Evolutionary conservation across 1,284 basidiomycete genomes (phyloP).

Genomic region (Apiotrichum sp.): DNA sequence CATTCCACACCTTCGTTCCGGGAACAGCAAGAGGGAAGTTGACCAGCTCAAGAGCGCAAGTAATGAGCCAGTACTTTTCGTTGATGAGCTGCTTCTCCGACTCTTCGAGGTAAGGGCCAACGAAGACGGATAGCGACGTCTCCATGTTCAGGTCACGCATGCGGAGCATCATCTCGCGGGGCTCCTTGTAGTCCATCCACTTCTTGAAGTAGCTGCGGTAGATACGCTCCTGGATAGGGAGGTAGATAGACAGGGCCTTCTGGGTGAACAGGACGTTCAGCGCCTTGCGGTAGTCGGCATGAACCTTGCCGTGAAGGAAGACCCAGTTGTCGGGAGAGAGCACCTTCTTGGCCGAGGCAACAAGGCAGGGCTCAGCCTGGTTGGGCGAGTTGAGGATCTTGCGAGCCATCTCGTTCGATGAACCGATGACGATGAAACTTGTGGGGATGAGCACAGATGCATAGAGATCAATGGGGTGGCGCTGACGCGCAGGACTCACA

Average conservation of each 20-base stretch:
- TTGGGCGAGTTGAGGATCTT: constrained; percentile 89
- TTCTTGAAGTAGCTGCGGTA: constrained; percentile 67
- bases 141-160: constrained; percentile 96
- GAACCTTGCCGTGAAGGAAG: constrained; percentile 87
- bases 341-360: constrained; percentile 85
- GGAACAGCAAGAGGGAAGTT: constrained; percentile 96
- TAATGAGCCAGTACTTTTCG: constrained; percentile 95
- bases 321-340: constrained; percentile 93
- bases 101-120: constrained; percentile 81
- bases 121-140: constrained; percentile 91
- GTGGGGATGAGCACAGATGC: neutral
- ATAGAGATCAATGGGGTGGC: neutral
- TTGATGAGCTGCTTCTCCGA: constrained; percentile 72
- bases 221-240: constrained; percentile 78
- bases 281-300: constrained; percentile 89
- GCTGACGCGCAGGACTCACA: constrained; percentile 55
- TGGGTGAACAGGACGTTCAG: constrained; percentile 91
- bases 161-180: constrained; percentile 74
- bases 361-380: constrained; percentile 87
- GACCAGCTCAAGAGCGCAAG: constrained; percentile 89
- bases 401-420: constrained; percentile 80
- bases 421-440: constrained; percentile 95
- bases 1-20: constrained; percentile 93
- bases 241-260: constrained; percentile 85
- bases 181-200: constrained; percentile 57